These are phyloP conservation scores for Castanopsis chinensis DNA, from an alignment of 306 rosid species.

Conservation along the genomic window DNA sequence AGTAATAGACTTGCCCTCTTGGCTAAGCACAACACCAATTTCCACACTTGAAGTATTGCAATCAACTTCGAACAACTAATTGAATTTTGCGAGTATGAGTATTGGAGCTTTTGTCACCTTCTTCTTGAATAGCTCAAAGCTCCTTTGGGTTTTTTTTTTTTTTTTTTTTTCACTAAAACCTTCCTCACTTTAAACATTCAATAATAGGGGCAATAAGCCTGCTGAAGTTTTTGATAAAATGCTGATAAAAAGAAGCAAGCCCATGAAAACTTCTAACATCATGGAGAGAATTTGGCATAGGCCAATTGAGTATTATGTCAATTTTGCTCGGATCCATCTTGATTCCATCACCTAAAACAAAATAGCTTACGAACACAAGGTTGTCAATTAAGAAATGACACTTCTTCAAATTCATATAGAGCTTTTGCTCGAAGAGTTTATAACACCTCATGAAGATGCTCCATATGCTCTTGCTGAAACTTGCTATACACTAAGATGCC, in stretches of 20 bases:
- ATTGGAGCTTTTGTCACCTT: background rate
- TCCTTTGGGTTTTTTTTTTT: background rate
- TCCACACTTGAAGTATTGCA: background rate
- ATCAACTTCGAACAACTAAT: background rate
- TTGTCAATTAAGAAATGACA: background rate
- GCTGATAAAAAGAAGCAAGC: background rate
- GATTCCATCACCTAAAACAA: background rate
- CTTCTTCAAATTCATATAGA: slow-evolving; percentile 1
- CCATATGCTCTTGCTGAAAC: background rate
- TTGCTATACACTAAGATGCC: background rate
- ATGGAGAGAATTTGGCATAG: background rate
- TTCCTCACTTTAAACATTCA: background rate
- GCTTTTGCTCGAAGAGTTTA: background rate
- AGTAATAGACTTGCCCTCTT: background rate
- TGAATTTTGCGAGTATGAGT: background rate
- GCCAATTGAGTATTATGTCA: background rate
- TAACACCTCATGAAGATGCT: background rate
- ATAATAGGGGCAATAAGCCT: background rate
- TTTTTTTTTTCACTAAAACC: background rate
- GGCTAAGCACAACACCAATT: background rate
- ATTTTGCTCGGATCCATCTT: background rate
- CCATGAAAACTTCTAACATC: background rate
- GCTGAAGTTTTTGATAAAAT: background rate
- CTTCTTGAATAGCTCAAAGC: background rate
- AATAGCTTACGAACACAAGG: background rate